Conservation (phyloP, 495 filamentous ascomycete species). For the Cladorrhinum samala region DNA sequence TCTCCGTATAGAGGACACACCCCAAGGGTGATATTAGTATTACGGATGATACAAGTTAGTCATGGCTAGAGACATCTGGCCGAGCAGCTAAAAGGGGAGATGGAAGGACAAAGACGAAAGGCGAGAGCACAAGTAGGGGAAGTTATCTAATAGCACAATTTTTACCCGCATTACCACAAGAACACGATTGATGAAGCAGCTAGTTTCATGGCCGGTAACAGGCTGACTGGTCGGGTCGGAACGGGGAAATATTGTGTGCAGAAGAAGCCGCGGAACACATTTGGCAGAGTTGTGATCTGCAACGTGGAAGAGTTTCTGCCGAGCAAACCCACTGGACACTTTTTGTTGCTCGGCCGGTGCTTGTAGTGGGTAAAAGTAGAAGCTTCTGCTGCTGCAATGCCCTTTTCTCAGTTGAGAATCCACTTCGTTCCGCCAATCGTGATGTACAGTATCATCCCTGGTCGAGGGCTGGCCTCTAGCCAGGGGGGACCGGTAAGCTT, state of each 20-base stretch:
- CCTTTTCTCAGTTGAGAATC: not conserved
- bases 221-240: too few species aligned
- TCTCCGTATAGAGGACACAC: not conserved
- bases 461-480: not conserved
- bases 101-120: not conserved
- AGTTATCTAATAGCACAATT: not conserved
- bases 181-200: too few species aligned
- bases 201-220: too few species aligned
- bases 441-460: not conserved
- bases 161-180: too few species aligned
- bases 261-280: not conserved
- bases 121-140: constrained; percentile 1
- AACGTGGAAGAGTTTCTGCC: too few species aligned
- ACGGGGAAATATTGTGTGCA: not conserved
- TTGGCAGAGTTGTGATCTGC: too few species aligned
- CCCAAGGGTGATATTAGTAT: not conserved
- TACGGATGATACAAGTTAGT: not conserved
- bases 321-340: too few species aligned
- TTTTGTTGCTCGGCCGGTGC: too few species aligned
- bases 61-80: not conserved
- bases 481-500: not conserved
- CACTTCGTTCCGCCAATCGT: not conserved
- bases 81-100: not conserved
- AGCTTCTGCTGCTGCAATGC: too few species aligned
- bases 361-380: too few species aligned